Percentiles rank a stretch among this genome's conserved stretches.
phyloP scores from a whole-genome alignment of 2,329 filamentous ascomycete genomes.

The Helminthosporium solani region DNA sequence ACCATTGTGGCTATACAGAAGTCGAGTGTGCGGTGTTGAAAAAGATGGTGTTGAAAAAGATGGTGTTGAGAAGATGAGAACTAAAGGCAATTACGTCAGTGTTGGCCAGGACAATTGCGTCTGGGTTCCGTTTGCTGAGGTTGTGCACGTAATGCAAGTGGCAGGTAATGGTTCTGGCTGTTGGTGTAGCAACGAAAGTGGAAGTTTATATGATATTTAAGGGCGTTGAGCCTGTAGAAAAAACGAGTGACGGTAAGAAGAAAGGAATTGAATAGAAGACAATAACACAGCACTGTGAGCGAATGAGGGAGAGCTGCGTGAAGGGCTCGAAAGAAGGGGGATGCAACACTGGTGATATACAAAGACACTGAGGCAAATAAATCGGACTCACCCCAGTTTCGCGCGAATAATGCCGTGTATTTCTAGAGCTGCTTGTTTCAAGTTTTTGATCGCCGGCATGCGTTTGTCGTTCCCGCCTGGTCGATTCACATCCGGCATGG shows the following conservation, averaged over 20 bases:
- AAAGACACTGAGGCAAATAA: slow-evolving; percentile 15
- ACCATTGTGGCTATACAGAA: slow-evolving; percentile 38
- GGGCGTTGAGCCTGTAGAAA: slow-evolving; percentile 3
- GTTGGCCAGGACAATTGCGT: slow-evolving; percentile 26
- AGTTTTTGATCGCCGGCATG: slow-evolving; percentile 29
- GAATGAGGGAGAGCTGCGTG: slow-evolving; percentile 38
- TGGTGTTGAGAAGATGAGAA: slow-evolving; percentile 18
- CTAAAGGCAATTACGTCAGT: slow-evolving; percentile 30
- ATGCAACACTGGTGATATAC: slow-evolving; percentile 36
- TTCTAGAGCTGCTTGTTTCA: slow-evolving; percentile 39
- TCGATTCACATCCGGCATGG: slow-evolving; percentile 23
- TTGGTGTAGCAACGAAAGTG: slow-evolving; percentile 8
- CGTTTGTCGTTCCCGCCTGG: slow-evolving; percentile 30
- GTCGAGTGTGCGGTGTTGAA: slow-evolving; percentile 17
- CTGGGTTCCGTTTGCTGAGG: slow-evolving; percentile 10
- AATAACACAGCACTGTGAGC: slow-evolving; percentile 29
- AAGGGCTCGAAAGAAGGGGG: slow-evolving; percentile 19
- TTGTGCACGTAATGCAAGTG: slow-evolving; percentile 10
- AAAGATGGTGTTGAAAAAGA: slow-evolving; percentile 17
- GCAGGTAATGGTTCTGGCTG: slow-evolving; percentile 2
- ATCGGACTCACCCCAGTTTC: slow-evolving; percentile 31
- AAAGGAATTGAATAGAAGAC: slow-evolving; percentile 10
- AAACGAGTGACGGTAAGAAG: slow-evolving; percentile 34
- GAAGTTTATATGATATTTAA: neutral
- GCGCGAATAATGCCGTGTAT: slow-evolving; percentile 30